Base-by-base conservation (phyloP, 164 flowering plant genomes). In the Magnolia sinica region DNA sequence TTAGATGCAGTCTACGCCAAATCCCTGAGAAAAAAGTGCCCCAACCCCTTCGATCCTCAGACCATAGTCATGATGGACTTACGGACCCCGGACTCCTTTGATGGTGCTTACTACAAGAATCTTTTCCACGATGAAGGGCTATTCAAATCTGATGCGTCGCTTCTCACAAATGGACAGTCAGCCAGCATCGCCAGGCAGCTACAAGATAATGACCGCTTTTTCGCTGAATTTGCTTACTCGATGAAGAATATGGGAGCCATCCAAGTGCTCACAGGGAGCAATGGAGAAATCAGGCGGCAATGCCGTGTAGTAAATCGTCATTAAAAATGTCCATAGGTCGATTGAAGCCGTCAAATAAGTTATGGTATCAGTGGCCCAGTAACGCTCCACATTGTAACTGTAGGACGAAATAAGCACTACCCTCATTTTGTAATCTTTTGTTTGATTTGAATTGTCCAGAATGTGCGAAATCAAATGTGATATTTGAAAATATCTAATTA, bases 61-160 rank as follows among this genome's bases (percentile, higher is more conserved):
- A 86, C 86, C 0, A 68, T 72, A 0, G 86, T 90, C 1, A 78
- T 68, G 50, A 85, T 89, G 90, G 92, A 88, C 55, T 83, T 85
- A 0, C 24, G 18, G 8, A 85, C 83, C 77, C 69, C 85, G 0
- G 16, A 13, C 4, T 52, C 77, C 9, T 89, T 89, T 20, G 87
- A 89, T 52, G 73, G 23, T 65, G 52, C 76, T 24, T 86, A 84
- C 81, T 86, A 51, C 59, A 24, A 5, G 1, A 67, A 13, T 8
- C 73, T 89, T 2, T 66, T 50, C 4, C 55, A 76, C 4, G 51
- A 78, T 27, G 66, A 74, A 72, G 90, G 92, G 2, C 78, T 87
- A 0, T 86, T 89, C 68, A 69, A 45, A 51, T 87, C 90, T 0
- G 90, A 88, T 61, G 88, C 92, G 0, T 85, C 88, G 0, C 86